Evolutionary conservation across 441 rosid genomes (phyloP).

Genomic region (Cnidoscolus chayamansa): DNA sequence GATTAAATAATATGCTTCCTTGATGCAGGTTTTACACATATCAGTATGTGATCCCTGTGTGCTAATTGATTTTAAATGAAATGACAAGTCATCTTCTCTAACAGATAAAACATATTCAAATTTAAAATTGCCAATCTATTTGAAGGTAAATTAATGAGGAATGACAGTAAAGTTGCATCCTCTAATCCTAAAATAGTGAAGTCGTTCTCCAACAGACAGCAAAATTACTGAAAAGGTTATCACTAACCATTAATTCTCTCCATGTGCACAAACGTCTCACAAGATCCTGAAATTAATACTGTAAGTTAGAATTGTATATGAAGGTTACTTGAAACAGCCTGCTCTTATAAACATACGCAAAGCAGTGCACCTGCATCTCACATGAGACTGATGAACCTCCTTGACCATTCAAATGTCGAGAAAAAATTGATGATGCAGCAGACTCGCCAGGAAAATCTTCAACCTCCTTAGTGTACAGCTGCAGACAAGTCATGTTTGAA

Average conservation of each 20-base stretch:
- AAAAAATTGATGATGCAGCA: conserved; percentile 71
- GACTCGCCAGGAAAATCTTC: conserved; percentile 80
- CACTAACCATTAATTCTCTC: conserved; percentile 92
- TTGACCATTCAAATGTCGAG: conserved; percentile 59
- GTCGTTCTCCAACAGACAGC: conserved; percentile 12
- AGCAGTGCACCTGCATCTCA: conserved; percentile 55
- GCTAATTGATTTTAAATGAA: conserved; percentile 2
- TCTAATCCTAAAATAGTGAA: neutral
- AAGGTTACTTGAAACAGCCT: conserved; percentile 14
- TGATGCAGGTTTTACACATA: neutral
- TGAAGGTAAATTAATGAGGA: neutral
- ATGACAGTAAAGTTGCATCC: neutral
- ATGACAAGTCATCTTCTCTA: neutral
- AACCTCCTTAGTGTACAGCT: conserved; percentile 67
- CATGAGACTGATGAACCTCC: conserved; percentile 43
- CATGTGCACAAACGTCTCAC: conserved; percentile 79
- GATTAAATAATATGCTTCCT: neutral
- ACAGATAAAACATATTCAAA: neutral
- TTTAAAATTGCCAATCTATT: neutral
- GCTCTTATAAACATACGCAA: conserved; percentile 7
- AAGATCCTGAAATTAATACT: conserved; percentile 50
- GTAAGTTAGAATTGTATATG: conserved; percentile 15
- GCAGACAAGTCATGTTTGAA: conserved; percentile 76
- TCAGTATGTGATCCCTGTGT: neutral
- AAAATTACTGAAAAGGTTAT: conserved; percentile 8